Base-by-base conservation (phyloP, 176 grass and related monocot species). In the Avena eriantha region DNA sequence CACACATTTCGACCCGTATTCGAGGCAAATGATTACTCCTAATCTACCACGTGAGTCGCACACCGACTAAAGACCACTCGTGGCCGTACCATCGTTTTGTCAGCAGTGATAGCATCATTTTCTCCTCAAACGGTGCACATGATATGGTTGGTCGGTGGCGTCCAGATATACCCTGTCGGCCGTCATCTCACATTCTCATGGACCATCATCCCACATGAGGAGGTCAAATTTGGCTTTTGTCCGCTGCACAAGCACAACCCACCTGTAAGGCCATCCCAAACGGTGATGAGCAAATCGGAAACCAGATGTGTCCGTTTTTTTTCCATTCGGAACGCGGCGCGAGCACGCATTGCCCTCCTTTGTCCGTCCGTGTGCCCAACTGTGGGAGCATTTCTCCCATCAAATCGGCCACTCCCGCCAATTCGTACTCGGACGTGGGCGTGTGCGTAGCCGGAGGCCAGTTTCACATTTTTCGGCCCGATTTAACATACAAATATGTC, bases 181-280 rank as follows among this genome's bases (percentile, higher is more conserved):
- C 39, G 39, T 41, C 39, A 7, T 67, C 31, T 29, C 29, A 29
- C 29, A 29, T 29, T 29, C 29, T 66, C 24, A 60, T 69, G 23
- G 67, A 29, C 23, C 51, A 33, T 57, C 33, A 14, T 67, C 64
- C 64, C 49, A 69, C 80, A 35, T 58, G 86, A 67, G 67, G 21
- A 67, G 72, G 79, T 83, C 88, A 78, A 86, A 83, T 24, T 67
- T 53, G 70, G 29, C n/a, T 29, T 3, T 56, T 80, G 35, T 5
- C 1, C 13, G 35, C 5, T 43, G 41, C 41, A 7, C 41, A 7
- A 8, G 7, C 36, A 19, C 75, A 51, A 65, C 16, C 55, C 65
- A 85, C 57, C 73, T 78, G 83, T 86, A 70, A 77, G 76, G 82
- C 29, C 29, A 29, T 29, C 29, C 29, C 29, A 29, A 29, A 29